Base-by-base conservation (phyloP, 2,329 filamentous ascomycete genomes). In the Diaporthe nobilis region DNA sequence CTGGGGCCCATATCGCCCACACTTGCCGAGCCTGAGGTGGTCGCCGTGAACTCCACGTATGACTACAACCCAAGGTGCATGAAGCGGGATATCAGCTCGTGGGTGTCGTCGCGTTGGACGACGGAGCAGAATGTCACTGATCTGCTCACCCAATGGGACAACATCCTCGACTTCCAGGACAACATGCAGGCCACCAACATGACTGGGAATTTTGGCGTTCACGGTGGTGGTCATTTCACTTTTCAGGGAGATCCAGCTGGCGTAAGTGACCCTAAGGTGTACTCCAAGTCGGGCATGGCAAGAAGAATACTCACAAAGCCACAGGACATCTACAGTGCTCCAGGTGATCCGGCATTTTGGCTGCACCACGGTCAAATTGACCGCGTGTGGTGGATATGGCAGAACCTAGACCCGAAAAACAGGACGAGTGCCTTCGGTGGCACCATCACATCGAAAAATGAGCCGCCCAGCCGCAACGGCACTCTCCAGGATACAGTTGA, bases 301-400 rank as follows among this genome's bases (percentile, higher is more conserved):
- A 39, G 15, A 2, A 12, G 1, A 55, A 22, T 28, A 6, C 22
- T 53, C 20, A 57, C 22, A 44, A 5, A 1, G 3, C 0, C 72
- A 70, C 13, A 78, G 78, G 61, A 70, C 5, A 65, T 61, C 17
- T 58, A 49, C 8, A 34, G 39, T 28, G 47, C 28, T 22, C 61
- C 73, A 1, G 65, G 67, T 5, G 83, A 84, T 51, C 83, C 83
- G 34, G 81, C 75, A 13, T 84, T 84, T 75, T 85, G 80, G 71
- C 73, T 84, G 0, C 82, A 83, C 57, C 82, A 84, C 75, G 76
- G 77, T 12, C 81, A 82, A 77, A 77, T 83, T 10, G 78, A 80
- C 77, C 77, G 74, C 22, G 72, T 77, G 15, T 79, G 78, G 78
- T 67, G 67, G 71, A 77, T 77, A 28, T 79, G 78, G 78, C 79